Evolutionary conservation across 2,329 filamentous ascomycete genomes (phyloP).

Genomic region (Trichoderma gracile): DNA sequence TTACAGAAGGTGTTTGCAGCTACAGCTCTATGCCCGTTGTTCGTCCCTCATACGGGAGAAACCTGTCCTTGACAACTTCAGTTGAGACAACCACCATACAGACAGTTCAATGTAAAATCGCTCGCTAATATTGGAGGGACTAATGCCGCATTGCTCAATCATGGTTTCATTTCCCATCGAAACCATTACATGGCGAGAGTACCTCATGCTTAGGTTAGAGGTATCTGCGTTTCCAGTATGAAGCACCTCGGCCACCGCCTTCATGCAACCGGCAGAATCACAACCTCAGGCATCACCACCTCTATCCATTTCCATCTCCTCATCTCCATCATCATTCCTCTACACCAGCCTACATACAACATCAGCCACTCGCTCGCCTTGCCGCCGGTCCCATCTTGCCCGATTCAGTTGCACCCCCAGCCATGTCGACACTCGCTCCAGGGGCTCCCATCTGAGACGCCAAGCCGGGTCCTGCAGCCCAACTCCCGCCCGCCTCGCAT

Average conservation of each 20-base stretch:
- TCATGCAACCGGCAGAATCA: not conserved
- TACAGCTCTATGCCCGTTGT: no score
- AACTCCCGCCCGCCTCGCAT: not conserved
- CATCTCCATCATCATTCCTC: not conserved
- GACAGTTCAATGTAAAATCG: no score
- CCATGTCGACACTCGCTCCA: conserved; percentile 23
- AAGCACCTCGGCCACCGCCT: not conserved
- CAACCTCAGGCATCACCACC: not conserved
- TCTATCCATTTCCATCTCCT: not conserved
- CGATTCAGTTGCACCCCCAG: not conserved
- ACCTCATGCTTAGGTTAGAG: no score
- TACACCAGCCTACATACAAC: not conserved
- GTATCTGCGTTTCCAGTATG: no score
- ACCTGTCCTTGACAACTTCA: no score
- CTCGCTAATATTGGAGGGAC: no score
- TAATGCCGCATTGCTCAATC: no score
- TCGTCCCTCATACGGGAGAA: no score
- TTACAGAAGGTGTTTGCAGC: no score
- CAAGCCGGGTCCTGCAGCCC: conserved; percentile 7
- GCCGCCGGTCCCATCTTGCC: not conserved
- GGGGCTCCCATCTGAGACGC: conserved; percentile 16
- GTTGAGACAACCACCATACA: no score
- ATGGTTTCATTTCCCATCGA: no score
- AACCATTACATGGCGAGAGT: no score
- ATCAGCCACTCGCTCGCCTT: conserved; percentile 9